phyloP scores from a whole-genome alignment of 352 stramenopile species.

The Pythium aquatile region DNA sequence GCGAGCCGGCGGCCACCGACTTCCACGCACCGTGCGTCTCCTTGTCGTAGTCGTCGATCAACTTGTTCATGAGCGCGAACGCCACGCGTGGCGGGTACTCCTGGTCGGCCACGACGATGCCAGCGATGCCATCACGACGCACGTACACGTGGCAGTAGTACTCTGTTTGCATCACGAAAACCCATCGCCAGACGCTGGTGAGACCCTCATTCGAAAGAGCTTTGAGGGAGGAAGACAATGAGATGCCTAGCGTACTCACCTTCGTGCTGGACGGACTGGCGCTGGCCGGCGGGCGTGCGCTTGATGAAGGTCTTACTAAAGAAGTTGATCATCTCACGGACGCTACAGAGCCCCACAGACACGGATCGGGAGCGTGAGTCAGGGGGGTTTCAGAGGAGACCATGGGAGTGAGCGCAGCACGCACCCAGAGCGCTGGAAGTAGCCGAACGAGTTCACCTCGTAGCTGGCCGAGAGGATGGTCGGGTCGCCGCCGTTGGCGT shows the following conservation, averaged over 20 bases:
- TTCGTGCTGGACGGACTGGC: constrained; percentile 98
- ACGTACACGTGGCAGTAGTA: constrained; percentile 99
- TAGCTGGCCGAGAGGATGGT: constrained; percentile 65
- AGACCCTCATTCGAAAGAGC: not conserved
- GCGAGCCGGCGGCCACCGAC: constrained; percentile 35
- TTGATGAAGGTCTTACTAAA: constrained; percentile 99
- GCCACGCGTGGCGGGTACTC: constrained; percentile 98
- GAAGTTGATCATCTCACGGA: constrained; percentile 99
- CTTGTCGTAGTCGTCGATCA: constrained; percentile 96
- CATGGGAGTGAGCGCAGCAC: not conserved
- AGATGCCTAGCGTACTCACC: constrained; percentile 32
- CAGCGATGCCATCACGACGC: constrained; percentile 94
- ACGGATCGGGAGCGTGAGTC: constrained; percentile 9
- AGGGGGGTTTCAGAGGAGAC: not conserved
- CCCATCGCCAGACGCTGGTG: not conserved
- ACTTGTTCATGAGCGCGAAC: constrained; percentile 96
- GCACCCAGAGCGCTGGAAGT: constrained; percentile 85
- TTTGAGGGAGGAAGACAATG: not conserved
- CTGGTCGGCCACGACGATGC: constrained; percentile 95
- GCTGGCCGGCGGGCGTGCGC: constrained; percentile 93
- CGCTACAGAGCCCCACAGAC: constrained; percentile 36
- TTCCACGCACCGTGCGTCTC: constrained; percentile 60
- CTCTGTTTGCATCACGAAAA: constrained; percentile 36
- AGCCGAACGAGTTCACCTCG: constrained; percentile 81
- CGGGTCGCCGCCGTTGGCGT: constrained; percentile 56